Evolutionary conservation across 106 monocot genomes (phyloP).

Genomic region (Allium cepa): DNA sequence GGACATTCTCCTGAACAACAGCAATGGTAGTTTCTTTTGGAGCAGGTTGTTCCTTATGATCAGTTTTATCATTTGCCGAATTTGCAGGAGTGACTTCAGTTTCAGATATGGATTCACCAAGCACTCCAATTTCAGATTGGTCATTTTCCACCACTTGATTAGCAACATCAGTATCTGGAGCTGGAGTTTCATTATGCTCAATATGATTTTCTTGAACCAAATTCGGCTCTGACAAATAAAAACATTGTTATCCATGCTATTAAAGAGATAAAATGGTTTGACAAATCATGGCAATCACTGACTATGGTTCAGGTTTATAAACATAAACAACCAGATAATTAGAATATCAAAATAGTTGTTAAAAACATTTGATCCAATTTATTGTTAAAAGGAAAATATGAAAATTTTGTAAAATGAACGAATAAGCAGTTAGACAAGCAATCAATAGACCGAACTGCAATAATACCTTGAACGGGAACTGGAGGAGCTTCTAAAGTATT

Average conservation of each 20-base stretch:
- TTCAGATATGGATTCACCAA: not conserved
- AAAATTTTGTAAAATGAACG: no score
- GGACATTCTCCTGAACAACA: slow-evolving; percentile 22
- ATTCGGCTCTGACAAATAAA: slow-evolving; percentile 12
- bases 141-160: slow-evolving; percentile 4
- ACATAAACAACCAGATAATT: no score
- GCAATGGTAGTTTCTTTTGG: slow-evolving; percentile 5
- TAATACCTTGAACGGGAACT: slow-evolving; percentile 23
- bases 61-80: not conserved
- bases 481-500: slow-evolving; percentile 9
- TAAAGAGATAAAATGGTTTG: not conserved
- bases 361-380: no score
- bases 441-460: no score
- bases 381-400: no score
- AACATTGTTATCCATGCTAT: not conserved
- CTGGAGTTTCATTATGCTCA: slow-evolving; percentile 1
- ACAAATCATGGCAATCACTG: no score
- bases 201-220: slow-evolving; percentile 11
- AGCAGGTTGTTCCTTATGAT: slow-evolving; percentile 5
- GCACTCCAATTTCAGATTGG: slow-evolving; percentile 8
- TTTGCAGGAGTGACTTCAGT: slow-evolving; percentile 11
- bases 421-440: no score
- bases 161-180: slow-evolving; percentile 4
- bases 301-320: no score
- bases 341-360: no score